phyloP scores from a whole-genome alignment of 768 basidiomycete genomes.

The Coprinopsis marcescibilis region DNA sequence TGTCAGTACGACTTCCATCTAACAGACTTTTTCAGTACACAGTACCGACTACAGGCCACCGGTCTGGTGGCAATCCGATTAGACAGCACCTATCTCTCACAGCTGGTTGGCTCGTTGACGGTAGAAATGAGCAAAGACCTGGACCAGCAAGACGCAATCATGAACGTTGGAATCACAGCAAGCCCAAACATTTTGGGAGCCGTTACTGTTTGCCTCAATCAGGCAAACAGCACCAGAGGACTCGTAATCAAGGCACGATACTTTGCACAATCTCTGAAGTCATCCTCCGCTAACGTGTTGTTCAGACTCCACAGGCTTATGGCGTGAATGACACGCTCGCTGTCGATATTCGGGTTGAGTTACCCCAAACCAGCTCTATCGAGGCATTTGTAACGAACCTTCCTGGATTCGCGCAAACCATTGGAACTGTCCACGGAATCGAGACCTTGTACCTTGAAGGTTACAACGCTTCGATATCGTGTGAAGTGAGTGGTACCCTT shows the following conservation, averaged over 20 bases:
- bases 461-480: constrained; percentile 36
- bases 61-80: no score
- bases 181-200: constrained; percentile 32
- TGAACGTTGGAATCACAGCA: no score
- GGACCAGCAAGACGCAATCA: constrained; percentile 35
- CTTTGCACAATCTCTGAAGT: no score
- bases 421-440: constrained; percentile 37
- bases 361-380: constrained; percentile 39
- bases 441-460: constrained; percentile 47
- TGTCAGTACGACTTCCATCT: no score
- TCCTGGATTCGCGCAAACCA: constrained; percentile 52
- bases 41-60: no score
- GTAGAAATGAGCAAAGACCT: no score
- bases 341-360: constrained; percentile 47
- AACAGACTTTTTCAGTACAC: no score
- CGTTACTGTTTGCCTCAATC: constrained; percentile 43
- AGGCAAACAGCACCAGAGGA: constrained; percentile 37
- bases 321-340: constrained; percentile 35
- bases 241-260: constrained; percentile 48
- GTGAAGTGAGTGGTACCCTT: constrained; percentile 30
- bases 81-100: no score
- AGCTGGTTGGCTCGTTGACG: no score
- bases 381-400: constrained; percentile 47
- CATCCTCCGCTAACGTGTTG: neutral
- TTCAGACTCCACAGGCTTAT: constrained; percentile 30